Conservation (phyloP, 2,329 filamentous ascomycete species). For the Botrytis pseudocinerea region DNA sequence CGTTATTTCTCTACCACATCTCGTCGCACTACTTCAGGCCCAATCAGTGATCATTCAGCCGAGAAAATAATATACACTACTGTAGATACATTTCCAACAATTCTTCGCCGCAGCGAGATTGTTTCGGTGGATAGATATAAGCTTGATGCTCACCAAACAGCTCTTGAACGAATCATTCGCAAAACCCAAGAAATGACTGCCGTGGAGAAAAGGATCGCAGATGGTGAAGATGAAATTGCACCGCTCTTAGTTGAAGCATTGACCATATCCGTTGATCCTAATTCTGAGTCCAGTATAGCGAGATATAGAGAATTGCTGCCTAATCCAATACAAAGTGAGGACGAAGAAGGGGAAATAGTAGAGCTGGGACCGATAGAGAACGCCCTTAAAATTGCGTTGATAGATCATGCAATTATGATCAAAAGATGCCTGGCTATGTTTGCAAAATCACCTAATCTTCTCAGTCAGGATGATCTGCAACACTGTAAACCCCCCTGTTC, state of each 20-base stretch:
- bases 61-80: constrained; percentile 86
- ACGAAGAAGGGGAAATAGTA: constrained; percentile 49
- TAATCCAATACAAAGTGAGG: constrained; percentile 42
- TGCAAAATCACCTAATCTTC: constrained; percentile 58
- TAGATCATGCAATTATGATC: constrained; percentile 87
- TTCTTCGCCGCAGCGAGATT: constrained; percentile 84
- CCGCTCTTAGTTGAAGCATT: constrained; percentile 73
- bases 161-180: constrained; percentile 82
- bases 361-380: constrained; percentile 65
- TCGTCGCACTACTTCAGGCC: constrained; percentile 67
- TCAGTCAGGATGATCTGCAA: constrained; percentile 60
- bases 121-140: constrained; percentile 61
- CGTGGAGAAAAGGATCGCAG: constrained; percentile 71
- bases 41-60: constrained; percentile 70
- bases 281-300: constrained; percentile 74
- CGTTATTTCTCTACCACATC: constrained; percentile 75
- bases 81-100: constrained; percentile 85
- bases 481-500: constrained; percentile 53
- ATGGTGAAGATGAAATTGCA: constrained; percentile 70
- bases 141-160: constrained; percentile 79
- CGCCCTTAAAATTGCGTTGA: constrained; percentile 78
- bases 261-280: constrained; percentile 71
- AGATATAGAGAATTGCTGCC: constrained; percentile 76
- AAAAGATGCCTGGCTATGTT: constrained; percentile 77
- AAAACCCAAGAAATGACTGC: constrained; percentile 83